Evolutionary conservation across 176 grass and related monocot species (phyloP).

Genomic region (Oryza brachyantha): DNA sequence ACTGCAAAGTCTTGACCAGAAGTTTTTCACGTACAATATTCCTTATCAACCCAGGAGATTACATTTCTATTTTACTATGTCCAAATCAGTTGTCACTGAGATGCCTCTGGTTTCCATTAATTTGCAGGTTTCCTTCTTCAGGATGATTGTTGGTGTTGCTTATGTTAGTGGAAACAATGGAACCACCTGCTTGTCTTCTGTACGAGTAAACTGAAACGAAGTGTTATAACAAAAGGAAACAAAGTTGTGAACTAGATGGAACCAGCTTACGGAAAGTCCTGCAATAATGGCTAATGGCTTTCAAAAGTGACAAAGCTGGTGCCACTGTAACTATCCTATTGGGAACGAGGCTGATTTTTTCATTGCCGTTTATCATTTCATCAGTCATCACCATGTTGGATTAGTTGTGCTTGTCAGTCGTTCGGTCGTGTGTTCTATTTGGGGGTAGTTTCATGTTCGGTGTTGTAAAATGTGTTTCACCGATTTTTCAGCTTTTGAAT

Average conservation of each 20-base stretch:
- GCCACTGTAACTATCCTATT: not conserved
- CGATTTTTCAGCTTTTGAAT: constrained; percentile 14
- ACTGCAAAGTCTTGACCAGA: not conserved
- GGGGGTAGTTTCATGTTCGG: not conserved
- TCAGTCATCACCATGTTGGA: not conserved
- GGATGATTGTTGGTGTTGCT: not conserved
- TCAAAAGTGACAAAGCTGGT: constrained; percentile 20
- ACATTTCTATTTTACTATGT: not conserved
- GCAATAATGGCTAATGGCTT: constrained; percentile 13
- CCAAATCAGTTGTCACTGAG: not conserved
- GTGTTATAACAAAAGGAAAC: not conserved
- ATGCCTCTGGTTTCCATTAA: not conserved
- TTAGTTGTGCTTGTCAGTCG: not conserved
- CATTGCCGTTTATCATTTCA: not conserved
- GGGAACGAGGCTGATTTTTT: constrained; percentile 18
- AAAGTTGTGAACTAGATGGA: constrained; percentile 1
- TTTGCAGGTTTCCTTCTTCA: constrained; percentile 6
- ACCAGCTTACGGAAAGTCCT: constrained; percentile 6
- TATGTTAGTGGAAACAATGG: constrained; percentile 14
- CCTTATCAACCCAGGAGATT: not conserved
- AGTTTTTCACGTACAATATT: not conserved
- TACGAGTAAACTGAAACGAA: not conserved
- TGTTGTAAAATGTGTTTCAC: constrained; percentile 35
- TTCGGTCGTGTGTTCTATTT: constrained; percentile 3
- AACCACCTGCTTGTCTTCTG: not conserved